phyloP scores from a whole-genome alignment of 176 grass and related monocot genomes.

The Triticum urartu region DNA sequence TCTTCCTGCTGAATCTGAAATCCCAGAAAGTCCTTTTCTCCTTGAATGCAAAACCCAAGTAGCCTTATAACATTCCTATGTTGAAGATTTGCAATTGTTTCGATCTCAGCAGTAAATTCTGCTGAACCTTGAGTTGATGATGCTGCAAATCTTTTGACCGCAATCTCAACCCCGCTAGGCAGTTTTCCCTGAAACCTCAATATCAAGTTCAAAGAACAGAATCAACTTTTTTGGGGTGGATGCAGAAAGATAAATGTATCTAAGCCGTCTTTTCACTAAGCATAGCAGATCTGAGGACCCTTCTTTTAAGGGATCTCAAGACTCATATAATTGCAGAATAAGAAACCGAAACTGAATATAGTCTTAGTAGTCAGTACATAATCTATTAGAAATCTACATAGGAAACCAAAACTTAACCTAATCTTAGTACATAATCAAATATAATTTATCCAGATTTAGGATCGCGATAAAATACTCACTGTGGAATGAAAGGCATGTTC shows the following conservation, averaged over 20 bases:
- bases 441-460: not conserved
- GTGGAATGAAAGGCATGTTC: not conserved
- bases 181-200: constrained; percentile 21
- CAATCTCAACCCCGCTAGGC: constrained; percentile 7
- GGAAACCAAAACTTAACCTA: not conserved
- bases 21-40: constrained; percentile 18
- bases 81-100: constrained; percentile 14
- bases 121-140: constrained; percentile 11
- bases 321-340: not conserved
- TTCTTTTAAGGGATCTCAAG: not conserved
- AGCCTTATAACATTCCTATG: constrained; percentile 25
- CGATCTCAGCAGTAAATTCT: constrained; percentile 19
- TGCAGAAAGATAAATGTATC: not conserved
- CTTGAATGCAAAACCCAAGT: constrained; percentile 24
- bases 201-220: not conserved
- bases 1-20: constrained; percentile 17
- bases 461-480: not conserved
- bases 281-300: not conserved
- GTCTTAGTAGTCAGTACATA: not conserved
- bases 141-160: not conserved
- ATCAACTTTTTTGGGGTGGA: not conserved
- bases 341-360: not conserved
- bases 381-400: not conserved
- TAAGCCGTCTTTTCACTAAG: not conserved
- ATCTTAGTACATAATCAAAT: not conserved